Evolutionary conservation across 2,329 filamentous ascomycete species (phyloP).

Genomic region (Madurella fahalii): DNA sequence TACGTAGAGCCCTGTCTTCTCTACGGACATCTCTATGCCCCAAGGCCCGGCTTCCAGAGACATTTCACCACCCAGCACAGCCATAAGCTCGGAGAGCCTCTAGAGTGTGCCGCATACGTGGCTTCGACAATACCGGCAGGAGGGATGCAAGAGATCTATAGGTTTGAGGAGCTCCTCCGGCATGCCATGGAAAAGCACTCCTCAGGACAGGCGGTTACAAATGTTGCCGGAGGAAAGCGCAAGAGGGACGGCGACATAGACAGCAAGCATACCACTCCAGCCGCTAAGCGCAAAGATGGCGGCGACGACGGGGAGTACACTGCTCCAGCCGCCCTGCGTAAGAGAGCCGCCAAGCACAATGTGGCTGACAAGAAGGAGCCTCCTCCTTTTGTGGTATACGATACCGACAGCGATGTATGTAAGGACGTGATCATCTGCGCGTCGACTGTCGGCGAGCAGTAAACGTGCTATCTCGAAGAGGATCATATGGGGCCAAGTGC

Average conservation of each 20-base stretch:
- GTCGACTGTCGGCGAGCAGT: conserved; percentile 11
- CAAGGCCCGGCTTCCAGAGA: conserved; percentile 4
- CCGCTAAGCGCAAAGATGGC: conserved; percentile 5
- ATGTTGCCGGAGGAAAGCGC: conserved; percentile 6
- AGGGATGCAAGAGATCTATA: conserved; percentile 1
- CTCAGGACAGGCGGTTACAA: conserved; percentile 3
- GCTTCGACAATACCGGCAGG: conserved; percentile 11
- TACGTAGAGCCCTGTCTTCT: conserved; percentile 3
- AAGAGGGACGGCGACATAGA: conserved; percentile 9
- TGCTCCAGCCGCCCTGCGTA: conserved; percentile 2
- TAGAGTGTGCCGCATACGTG: conserved; percentile 7
- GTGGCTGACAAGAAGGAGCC: conserved; percentile 7
- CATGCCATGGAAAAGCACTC: conserved; percentile 11
- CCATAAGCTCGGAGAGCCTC: background rate
- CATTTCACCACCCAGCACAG: conserved; percentile 7
- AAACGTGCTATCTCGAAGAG: conserved; percentile 1
- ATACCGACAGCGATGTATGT: conserved; percentile 7
- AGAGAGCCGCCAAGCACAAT: conserved; percentile 3
- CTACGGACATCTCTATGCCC: conserved; percentile 11
- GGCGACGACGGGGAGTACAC: background rate
- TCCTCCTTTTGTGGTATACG: conserved; percentile 1
- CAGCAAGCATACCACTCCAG: conserved; percentile 4
- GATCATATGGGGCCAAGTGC: conserved; percentile 7
- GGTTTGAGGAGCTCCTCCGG: conserved; percentile 13
- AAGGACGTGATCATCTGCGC: conserved; percentile 11